phyloP scores from a whole-genome alignment of 1,284 basidiomycete genomes.

The Uromyces viciae-fabae region DNA sequence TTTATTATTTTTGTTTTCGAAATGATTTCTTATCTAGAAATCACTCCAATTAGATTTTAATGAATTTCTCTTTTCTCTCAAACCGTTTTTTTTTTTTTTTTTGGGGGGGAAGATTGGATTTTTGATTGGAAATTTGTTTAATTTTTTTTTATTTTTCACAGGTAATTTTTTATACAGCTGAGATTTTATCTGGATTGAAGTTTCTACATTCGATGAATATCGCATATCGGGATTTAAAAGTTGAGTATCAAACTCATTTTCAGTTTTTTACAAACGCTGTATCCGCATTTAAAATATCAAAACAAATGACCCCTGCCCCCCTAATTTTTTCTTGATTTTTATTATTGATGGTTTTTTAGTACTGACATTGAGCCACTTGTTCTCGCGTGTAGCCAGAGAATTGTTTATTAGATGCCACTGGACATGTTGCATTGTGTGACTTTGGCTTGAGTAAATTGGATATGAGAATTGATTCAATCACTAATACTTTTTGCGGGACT shows the following conservation, averaged over 20 bases:
- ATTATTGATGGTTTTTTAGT: no score
- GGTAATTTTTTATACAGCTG: constrained; percentile 53
- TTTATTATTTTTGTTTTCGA: background rate
- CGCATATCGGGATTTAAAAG: constrained; percentile 51
- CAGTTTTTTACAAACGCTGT: no score
- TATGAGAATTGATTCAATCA: constrained; percentile 53
- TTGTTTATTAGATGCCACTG: constrained; percentile 53
- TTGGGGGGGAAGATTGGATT: no score
- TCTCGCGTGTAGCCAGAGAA: constrained; percentile 52
- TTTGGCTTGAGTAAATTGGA: constrained; percentile 55
- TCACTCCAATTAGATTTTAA: background rate
- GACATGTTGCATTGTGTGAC: constrained; percentile 54
- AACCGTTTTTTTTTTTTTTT: background rate
- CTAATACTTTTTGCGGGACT: constrained; percentile 57
- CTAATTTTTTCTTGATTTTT: no score
- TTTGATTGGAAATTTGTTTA: no score
- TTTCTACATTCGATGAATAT: constrained; percentile 52
- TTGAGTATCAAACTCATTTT: background rate
- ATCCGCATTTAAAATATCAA: background rate
- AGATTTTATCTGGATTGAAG: constrained; percentile 52
- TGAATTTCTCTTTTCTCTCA: background rate
- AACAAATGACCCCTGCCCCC: no score
- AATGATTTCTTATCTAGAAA: background rate
- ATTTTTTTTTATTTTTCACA: constrained; percentile 47
- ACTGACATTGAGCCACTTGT: no score